Evolutionary conservation across 1,284 basidiomycete genomes (phyloP), one percentile per base, ranked within the genome.

Genomic region (Papiliotrema laurentii): DNA sequence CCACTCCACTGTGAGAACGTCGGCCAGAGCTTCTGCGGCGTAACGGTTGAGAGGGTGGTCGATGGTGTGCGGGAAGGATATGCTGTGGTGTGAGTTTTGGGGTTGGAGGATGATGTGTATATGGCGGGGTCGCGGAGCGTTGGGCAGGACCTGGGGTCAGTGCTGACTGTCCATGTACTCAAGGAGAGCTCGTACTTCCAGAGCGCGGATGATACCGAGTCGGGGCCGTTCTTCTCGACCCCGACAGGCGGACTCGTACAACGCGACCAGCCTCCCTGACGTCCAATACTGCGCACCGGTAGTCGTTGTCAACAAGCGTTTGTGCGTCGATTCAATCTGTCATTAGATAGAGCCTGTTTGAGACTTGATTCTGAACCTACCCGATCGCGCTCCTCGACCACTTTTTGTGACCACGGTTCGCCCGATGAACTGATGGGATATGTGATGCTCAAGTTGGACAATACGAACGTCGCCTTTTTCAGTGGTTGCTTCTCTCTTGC

Each of bases 1-100:
- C 85, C 89, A 94, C 68, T 93, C 89, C 52, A 93, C 84, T 6
- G 83, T 83, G 52, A 96, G 83, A 11, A 94, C 82, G 71, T 94
- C 92, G 1, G 91, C 86, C 21, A 97, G 77, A 11, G 89, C 84
- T 24, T 85, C 83, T 0, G 88, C 85, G 0, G 82, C 78, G 3
- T 83, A 79, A 1, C 80, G 71, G 0, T 81, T 85, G 18, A 96
- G 76, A 53, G 86, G 85, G 37, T 59, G 47, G 53, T 74, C 72
- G 48, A 72, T 54, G 9, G 50, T 49, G 31, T 50, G 14, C 11
- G 31, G 43, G 14, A 42, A 9, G 24, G 50, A 39, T 21, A 34
- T 16, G 4, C 56, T 7, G 46, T 42, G 1, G 50, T 56, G 18
- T 31, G 43, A 30, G 51, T 35, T 10, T 27, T 45, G n/a, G 43